A percentile compares a stretch with the other conserved stretches of the same genome.
Conservation (phyloP, 192 early-diverging fungal genomes). For the Entophlyctis luteolus region DNA sequence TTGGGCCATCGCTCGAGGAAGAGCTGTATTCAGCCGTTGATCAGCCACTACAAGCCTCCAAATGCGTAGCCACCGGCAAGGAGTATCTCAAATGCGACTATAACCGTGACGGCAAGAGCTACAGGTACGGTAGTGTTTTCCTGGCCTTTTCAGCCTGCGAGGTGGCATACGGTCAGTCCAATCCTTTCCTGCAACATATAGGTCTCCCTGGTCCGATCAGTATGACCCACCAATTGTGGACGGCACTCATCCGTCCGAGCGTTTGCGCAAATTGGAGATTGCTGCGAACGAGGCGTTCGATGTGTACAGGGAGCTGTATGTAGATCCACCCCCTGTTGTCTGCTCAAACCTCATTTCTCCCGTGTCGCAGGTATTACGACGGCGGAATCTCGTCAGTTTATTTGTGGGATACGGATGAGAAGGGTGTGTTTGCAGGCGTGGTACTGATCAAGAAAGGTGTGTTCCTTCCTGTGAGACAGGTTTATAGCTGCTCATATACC, state of each 20-base stretch:
- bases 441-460: constrained; percentile 94
- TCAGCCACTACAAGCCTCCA: constrained; percentile 80
- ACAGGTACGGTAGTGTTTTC: constrained; percentile 53
- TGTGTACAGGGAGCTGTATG: constrained; percentile 84
- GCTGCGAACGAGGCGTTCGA: constrained; percentile 93
- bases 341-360: neutral
- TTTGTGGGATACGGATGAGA: constrained; percentile 84
- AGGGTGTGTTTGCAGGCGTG: constrained; percentile 82
- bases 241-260: constrained; percentile 69
- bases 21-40: constrained; percentile 88
- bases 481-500: neutral
- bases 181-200: neutral
- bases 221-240: constrained; percentile 80
- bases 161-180: neutral
- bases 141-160: neutral
- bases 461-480: neutral
- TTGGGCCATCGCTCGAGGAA: constrained; percentile 76
- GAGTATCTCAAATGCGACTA: constrained; percentile 92
- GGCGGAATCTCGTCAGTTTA: constrained; percentile 97
- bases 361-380: constrained; percentile 62
- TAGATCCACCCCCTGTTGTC: neutral
- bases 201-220: constrained; percentile 96
- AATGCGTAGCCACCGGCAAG: constrained; percentile 64
- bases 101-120: constrained; percentile 93
- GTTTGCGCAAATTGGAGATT: constrained; percentile 83